Percentiles rank a stretch among this genome's conserved stretches.
phyloP scores from a whole-genome alignment of 805 yeast species.

The Lachancea waltii region DNA sequence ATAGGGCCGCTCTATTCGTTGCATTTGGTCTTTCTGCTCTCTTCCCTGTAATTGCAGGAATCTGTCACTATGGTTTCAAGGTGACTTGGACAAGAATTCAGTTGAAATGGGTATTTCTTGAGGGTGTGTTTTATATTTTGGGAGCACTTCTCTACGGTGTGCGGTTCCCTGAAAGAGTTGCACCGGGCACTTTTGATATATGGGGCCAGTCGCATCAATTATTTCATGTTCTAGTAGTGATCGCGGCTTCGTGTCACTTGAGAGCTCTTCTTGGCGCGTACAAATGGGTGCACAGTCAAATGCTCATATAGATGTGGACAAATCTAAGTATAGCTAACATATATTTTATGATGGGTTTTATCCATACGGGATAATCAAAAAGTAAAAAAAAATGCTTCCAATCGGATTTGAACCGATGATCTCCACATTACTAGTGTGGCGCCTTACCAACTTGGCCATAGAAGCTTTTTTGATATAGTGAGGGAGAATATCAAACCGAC shows the following conservation, averaged over 20 bases:
- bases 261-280: slow-evolving; percentile 55
- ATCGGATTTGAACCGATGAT: slow-evolving; percentile 76
- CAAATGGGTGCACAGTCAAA: slow-evolving; percentile 38
- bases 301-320: too few relatives aligned
- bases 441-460: slow-evolving; percentile 74
- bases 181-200: slow-evolving; percentile 59
- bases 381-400: slow-evolving; percentile 44
- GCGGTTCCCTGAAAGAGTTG: slow-evolving; percentile 67
- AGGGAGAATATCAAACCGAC: not conserved
- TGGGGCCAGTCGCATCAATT: slow-evolving; percentile 83
- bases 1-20: slow-evolving; percentile 73
- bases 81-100: slow-evolving; percentile 48
- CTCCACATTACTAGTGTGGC: slow-evolving; percentile 86
- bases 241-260: slow-evolving; percentile 73
- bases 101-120: slow-evolving; percentile 55
- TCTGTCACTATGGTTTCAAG: slow-evolving; percentile 40
- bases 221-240: slow-evolving; percentile 69
- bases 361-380: not conserved
- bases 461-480: slow-evolving; percentile 30
- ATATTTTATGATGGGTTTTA: not conserved
- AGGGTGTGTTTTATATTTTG: slow-evolving; percentile 65
- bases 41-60: slow-evolving; percentile 59
- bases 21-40: slow-evolving; percentile 73
- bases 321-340: not conserved
- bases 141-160: slow-evolving; percentile 79